Base-by-base conservation (phyloP, 2,329 filamentous ascomycete genomes). In the Fusarium ramigenum region DNA sequence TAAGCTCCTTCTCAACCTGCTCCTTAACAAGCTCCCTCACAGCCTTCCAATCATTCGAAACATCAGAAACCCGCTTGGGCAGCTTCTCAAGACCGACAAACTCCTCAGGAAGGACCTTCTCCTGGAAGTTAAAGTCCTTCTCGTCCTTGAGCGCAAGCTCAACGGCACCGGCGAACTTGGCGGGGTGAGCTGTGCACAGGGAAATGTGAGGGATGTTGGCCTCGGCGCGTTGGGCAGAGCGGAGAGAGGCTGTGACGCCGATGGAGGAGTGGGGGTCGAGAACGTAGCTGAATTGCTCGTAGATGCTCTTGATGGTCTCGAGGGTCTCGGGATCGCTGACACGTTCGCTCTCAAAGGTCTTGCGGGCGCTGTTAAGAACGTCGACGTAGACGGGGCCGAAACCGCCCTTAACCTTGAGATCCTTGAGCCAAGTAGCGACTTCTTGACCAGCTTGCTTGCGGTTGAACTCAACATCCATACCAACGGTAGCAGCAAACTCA, bases 231-330 rank as follows among this genome's bases (percentile, higher is more conserved):
- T 85, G 80, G 39, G 93, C 87, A 6, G 93, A 95, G 65, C 95
- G 88, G 61, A 90, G 80, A 1, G 95, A 89, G 2, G 94, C 95
- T 23, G 92, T 88, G 43, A 98, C 88, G 63, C 95, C 96, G 50
- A 99, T 93, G 4, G 96, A 94, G 0, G 94, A 92, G 84, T 99
- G 96, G 3, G 96, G 96, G 80, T 99, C 96, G 2, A 98, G 90
- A 46, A 98, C 89, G 83, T 98, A 98, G 66, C 89, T 87, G 49
- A 86, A 86, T 73, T 86, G 86, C 74, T 86, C 85, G 82, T 90
- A 90, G 74, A 86, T 86, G 61, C 85, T 81, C 77, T 87, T 84
- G 76, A 90, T 89, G 12, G 91, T 93, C 34, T 90, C 87, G 30
- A 94, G 82, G 2, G 93, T 96, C 81, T 95, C 85, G 30, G 82